Percentiles rank a stretch among this genome's conserved stretches.
phyloP scores from a whole-genome alignment of 169 alveolate genomes.

The Eimeria tenella region DNA sequence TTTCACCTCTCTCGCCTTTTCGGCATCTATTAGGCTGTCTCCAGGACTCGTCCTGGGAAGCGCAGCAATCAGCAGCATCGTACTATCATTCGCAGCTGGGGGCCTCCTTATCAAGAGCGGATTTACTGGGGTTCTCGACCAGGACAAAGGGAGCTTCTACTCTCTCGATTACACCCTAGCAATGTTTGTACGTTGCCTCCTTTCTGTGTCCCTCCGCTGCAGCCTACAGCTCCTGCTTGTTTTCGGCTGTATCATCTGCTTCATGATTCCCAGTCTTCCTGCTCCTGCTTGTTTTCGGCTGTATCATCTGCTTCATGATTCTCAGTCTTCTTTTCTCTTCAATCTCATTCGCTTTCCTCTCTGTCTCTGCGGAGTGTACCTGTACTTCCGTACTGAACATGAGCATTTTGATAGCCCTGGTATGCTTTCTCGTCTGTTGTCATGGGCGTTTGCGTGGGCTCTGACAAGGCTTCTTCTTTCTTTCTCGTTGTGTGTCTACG shows the following conservation, averaged over 20 bases:
- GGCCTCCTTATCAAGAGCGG: constrained; percentile 63
- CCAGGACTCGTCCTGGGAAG: constrained; percentile 72
- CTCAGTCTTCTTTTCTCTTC: too few relatives aligned
- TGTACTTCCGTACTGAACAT: too few relatives aligned
- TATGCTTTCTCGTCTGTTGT: background rate
- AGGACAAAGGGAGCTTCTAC: constrained; percentile 75
- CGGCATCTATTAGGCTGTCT: constrained; percentile 52
- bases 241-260: too few relatives aligned
- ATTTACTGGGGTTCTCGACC: constrained; percentile 61
- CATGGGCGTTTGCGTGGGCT: background rate
- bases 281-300: background rate
- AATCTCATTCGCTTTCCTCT: too few relatives aligned
- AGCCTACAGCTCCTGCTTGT: background rate
- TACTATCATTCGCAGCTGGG: constrained; percentile 57
- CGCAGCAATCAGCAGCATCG: constrained; percentile 67
- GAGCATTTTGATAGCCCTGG: too few relatives aligned
- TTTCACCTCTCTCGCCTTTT: constrained; percentile 24
- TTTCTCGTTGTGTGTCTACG: background rate
- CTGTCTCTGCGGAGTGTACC: too few relatives aligned
- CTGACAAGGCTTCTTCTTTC: background rate
- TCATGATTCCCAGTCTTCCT: too few relatives aligned
- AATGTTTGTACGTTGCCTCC: constrained; percentile 43
- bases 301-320: too few relatives aligned
- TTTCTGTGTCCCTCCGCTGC: background rate
- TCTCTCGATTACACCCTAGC: constrained; percentile 75